Percentiles rank a stretch among this genome's conserved stretches.
Conservation (phyloP, 106 monocot genomes). For the Allium sativum region DNA sequence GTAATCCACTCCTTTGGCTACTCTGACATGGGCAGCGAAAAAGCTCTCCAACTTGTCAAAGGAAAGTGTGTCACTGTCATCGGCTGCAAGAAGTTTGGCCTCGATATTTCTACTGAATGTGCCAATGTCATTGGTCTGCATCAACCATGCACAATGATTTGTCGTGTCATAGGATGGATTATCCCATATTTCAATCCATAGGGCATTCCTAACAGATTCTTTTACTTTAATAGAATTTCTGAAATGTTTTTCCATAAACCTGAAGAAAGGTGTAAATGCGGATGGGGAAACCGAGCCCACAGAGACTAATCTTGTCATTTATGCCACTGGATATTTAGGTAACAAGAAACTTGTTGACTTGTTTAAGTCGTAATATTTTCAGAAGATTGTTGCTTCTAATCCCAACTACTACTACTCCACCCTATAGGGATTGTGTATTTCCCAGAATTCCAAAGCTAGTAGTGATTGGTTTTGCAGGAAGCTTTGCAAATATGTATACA, state of each 20-base stretch:
- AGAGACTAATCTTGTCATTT: slow-evolving; percentile 46
- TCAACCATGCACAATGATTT: slow-evolving; percentile 50
- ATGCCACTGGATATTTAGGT: slow-evolving; percentile 60
- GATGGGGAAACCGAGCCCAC: slow-evolving; percentile 19
- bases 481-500: slow-evolving; percentile 36
- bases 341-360: slow-evolving; percentile 54
- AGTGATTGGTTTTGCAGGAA: slow-evolving; percentile 62
- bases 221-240: slow-evolving; percentile 47
- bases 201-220: slow-evolving; percentile 29
- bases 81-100: no score
- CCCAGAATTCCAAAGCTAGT: slow-evolving; percentile 64
- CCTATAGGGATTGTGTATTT: slow-evolving; percentile 63
- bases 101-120: slow-evolving; percentile 49
- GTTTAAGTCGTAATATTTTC: slow-evolving; percentile 29
- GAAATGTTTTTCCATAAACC: slow-evolving; percentile 61
- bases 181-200: slow-evolving; percentile 21
- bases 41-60: no score
- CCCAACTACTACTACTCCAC: slow-evolving; percentile 30
- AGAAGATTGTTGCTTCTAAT: slow-evolving; percentile 18
- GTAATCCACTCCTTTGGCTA: no score
- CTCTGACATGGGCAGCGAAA: no score
- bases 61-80: no score
- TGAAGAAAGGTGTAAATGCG: slow-evolving; percentile 48
- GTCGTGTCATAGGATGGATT: slow-evolving; percentile 34
- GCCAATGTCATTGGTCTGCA: no score